Conservation (phyloP, 176 grass and related monocot species). For the Aegilops bicornis region DNA sequence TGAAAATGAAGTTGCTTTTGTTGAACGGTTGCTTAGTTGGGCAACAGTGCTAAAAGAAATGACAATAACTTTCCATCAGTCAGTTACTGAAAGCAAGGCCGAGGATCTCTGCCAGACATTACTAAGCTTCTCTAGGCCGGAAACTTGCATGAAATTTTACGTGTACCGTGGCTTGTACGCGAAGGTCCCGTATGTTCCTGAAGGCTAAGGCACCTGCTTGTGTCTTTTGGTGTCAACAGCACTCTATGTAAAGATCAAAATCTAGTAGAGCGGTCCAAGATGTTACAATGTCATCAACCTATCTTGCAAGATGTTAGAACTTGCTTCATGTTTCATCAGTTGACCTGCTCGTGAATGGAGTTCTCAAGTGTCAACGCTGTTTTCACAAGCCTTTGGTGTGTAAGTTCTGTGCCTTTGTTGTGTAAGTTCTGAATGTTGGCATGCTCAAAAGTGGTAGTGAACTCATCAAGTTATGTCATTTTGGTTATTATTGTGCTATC, state of each 20-base stretch:
- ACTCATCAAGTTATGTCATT: too few relatives aligned
- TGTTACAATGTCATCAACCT: not conserved
- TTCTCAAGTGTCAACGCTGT: too few relatives aligned
- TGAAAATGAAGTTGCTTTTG: conserved; percentile 1
- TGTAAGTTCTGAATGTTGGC: too few relatives aligned
- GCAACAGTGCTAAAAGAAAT: not conserved
- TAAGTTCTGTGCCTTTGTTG: too few relatives aligned
- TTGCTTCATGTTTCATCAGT: not conserved
- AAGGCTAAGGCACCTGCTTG: not conserved
- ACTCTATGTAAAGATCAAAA: not conserved
- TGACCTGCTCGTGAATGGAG: not conserved
- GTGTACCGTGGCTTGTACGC: not conserved
- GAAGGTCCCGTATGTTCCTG: not conserved
- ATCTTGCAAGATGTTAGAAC: not conserved
- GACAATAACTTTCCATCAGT: not conserved
- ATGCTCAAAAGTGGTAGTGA: too few relatives aligned
- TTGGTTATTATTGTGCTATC: too few relatives aligned
- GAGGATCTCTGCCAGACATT: not conserved
- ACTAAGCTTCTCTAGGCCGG: not conserved
- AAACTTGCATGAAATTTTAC: not conserved
- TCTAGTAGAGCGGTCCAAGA: not conserved
- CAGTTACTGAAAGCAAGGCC: not conserved
- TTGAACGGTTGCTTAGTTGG: conserved; percentile 11
- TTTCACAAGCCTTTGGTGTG: too few relatives aligned
- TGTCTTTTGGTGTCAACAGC: not conserved